Conservation (phyloP, 2,329 filamentous ascomycete species). For the Alternaria gansuensis region DNA sequence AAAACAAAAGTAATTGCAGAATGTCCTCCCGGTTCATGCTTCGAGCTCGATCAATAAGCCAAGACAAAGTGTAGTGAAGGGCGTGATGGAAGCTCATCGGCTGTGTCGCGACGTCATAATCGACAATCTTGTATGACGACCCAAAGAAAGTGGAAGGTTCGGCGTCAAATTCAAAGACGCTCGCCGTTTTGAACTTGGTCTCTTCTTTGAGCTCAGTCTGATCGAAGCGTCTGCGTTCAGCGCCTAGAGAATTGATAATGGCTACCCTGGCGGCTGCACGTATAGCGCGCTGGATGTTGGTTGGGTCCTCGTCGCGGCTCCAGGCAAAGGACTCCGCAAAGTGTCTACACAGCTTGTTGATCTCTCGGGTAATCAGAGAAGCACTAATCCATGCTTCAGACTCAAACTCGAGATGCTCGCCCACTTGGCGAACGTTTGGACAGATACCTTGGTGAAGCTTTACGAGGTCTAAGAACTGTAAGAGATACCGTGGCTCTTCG, state of each 20-base stretch:
- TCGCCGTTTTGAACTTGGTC: constrained; percentile 79
- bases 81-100: constrained; percentile 97
- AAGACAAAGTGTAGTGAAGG: constrained; percentile 93
- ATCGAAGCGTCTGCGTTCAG: constrained; percentile 85
- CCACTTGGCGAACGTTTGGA: constrained; percentile 88
- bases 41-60: constrained; percentile 90
- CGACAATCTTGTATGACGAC: constrained; percentile 69
- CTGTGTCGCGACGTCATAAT: constrained; percentile 87
- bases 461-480: constrained; percentile 94
- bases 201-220: constrained; percentile 89
- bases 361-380: constrained; percentile 90
- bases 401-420: constrained; percentile 97
- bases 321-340: constrained; percentile 86
- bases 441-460: constrained; percentile 98
- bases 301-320: constrained; percentile 69
- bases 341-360: constrained; percentile 89
- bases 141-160: constrained; percentile 41
- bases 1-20: constrained; percentile 74
- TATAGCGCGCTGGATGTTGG: constrained; percentile 74
- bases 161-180: constrained; percentile 80
- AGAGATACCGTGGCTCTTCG: constrained; percentile 82
- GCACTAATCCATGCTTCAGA: constrained; percentile 98
- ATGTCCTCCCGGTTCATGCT: constrained; percentile 74
- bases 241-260: constrained; percentile 87
- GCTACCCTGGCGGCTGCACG: constrained; percentile 79